Percentiles rank a stretch among this genome's conserved stretches.
phyloP scores from a whole-genome alignment of 2,329 filamentous ascomycete species.

The Meredithiella fracta region DNA sequence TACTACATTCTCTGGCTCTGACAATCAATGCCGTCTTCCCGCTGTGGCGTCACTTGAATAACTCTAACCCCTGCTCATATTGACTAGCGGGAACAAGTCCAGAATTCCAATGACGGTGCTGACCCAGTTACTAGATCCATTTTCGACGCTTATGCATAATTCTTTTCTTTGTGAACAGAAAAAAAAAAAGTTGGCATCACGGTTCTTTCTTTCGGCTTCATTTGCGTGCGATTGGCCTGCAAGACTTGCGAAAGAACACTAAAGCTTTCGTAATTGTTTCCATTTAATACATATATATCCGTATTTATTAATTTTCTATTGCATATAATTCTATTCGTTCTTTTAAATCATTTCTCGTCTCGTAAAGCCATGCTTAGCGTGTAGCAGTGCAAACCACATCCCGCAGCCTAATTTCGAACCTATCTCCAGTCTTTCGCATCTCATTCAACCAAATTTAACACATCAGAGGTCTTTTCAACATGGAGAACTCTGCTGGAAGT shows the following conservation, averaged over 20 bases:
- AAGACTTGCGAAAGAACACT: no score
- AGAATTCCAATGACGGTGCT: conserved; percentile 6
- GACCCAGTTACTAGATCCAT: conserved; percentile 7
- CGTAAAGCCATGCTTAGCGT: conserved; percentile 11
- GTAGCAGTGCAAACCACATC: conserved; percentile 10
- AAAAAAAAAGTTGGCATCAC: conserved; percentile 3
- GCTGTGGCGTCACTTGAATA: conserved; percentile 8
- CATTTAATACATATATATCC: no score
- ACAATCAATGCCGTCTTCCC: no score
- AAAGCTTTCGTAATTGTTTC: background rate
- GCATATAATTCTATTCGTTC: background rate
- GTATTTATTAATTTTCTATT: background rate
- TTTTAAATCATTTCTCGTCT: background rate
- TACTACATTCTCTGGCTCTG: no score
- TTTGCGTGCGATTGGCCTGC: background rate
- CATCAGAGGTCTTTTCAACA: conserved; percentile 3
- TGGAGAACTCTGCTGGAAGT: conserved; percentile 18
- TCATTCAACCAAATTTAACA: background rate
- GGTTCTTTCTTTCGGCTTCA: conserved; percentile 2
- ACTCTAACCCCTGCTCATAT: conserved; percentile 2
- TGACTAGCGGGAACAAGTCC: background rate
- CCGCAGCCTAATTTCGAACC: background rate
- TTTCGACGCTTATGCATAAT: conserved; percentile 10
- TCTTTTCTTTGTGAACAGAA: conserved; percentile 3
- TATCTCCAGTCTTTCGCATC: background rate